These are phyloP conservation scores for Colletotrichum zoysiae DNA, from an alignment of 2,329 filamentous ascomycete genomes.

Conservation along the genomic window DNA sequence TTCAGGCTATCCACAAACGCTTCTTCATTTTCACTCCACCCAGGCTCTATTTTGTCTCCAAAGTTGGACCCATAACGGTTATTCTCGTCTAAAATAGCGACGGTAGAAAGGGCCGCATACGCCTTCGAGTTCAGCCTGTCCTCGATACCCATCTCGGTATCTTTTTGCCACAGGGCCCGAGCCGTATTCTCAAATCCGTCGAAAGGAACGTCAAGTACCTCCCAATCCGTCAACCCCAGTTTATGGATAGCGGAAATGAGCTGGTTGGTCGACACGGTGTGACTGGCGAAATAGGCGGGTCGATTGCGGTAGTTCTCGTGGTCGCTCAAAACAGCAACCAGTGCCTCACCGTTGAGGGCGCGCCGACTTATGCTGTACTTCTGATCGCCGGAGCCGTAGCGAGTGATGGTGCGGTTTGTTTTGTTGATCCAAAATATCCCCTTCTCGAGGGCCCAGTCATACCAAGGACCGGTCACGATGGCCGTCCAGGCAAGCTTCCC, in stretches of 20 bases:
- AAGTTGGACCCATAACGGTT: constrained; percentile 41
- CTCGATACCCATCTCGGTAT: constrained; percentile 13
- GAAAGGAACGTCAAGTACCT: background rate
- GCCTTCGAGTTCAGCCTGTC: constrained; percentile 34
- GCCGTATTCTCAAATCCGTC: background rate
- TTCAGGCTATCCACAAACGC: background rate
- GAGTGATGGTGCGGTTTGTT: constrained; percentile 32
- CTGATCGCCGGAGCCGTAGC: constrained; percentile 34
- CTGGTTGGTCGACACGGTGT: constrained; percentile 32
- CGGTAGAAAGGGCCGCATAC: constrained; percentile 38
- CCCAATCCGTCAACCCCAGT: constrained; percentile 11
- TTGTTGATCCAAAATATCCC: constrained; percentile 44
- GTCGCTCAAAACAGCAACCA: constrained; percentile 28
- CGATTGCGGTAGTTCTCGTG: constrained; percentile 19
- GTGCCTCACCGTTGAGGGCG: constrained; percentile 30
- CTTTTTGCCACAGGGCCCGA: constrained; percentile 28
- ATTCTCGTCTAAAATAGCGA: constrained; percentile 35
- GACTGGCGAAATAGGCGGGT: constrained; percentile 29
- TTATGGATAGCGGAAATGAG: constrained; percentile 14
- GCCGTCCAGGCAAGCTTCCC: constrained; percentile 43
- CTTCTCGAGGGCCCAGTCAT: constrained; percentile 43
- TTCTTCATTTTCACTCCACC: constrained; percentile 18
- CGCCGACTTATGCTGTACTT: constrained; percentile 28
- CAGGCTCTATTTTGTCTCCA: constrained; percentile 28
- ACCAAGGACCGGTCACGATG: constrained; percentile 43